Conservation (phyloP, 768 basidiomycete species). For the Suillus clintonianus region DNA sequence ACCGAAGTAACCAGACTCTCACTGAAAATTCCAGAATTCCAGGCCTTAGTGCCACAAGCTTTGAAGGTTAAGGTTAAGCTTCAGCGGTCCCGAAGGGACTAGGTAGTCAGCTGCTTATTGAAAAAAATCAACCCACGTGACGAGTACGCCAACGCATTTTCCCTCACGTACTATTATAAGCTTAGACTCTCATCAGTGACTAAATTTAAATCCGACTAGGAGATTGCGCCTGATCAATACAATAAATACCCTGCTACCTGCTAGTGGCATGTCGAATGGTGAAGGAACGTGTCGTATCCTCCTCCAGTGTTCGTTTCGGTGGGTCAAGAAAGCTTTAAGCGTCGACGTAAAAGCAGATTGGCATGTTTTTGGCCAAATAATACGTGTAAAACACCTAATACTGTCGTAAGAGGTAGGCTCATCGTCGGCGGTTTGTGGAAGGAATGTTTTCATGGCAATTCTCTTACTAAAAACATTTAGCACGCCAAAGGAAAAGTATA, state of each 20-base stretch:
- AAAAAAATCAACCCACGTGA: not conserved
- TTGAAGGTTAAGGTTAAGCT: too few relatives aligned
- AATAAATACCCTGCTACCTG: too few relatives aligned
- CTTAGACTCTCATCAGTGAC: too few relatives aligned
- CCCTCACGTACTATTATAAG: too few relatives aligned
- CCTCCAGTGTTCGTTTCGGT: not conserved
- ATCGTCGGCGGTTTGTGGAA: not conserved
- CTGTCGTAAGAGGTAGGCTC: not conserved
- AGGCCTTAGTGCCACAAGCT: too few relatives aligned
- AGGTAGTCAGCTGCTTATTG: too few relatives aligned
- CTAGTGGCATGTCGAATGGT: not conserved
- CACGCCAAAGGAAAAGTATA: not conserved
- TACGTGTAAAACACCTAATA: not conserved
- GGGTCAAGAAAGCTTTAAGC: not conserved
- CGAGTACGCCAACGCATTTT: not conserved
- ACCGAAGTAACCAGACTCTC: not conserved
- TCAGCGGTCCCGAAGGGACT: too few relatives aligned
- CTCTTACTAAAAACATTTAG: not conserved
- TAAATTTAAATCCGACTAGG: too few relatives aligned
- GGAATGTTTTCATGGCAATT: not conserved
- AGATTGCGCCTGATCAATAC: too few relatives aligned
- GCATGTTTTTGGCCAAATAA: too few relatives aligned
- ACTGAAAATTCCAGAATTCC: not conserved
- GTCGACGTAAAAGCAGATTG: not conserved
- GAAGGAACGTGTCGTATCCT: not conserved